These are phyloP conservation scores for Fusarium tricinctum DNA, from an alignment of 2,329 filamentous ascomycete species.

Conservation along the genomic window DNA sequence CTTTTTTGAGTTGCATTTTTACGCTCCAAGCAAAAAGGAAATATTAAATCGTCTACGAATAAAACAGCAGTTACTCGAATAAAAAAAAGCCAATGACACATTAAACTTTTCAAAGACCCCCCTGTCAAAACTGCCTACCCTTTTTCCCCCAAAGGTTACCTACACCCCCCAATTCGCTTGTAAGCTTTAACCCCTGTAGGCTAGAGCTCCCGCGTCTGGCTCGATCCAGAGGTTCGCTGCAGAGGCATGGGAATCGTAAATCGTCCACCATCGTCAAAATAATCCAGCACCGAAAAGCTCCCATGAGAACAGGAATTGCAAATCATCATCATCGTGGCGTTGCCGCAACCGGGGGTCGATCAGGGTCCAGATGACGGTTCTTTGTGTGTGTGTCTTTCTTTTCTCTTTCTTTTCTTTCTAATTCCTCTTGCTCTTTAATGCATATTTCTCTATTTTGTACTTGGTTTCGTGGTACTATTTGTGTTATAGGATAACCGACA, in stretches of 20 bases:
- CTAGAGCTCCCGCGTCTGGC: constrained; percentile 44
- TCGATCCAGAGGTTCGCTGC: constrained; percentile 47
- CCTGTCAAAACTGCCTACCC: neutral
- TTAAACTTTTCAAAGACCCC: constrained; percentile 13
- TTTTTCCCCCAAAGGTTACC: neutral
- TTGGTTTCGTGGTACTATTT: constrained; percentile 6
- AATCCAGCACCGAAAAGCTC: constrained; percentile 1
- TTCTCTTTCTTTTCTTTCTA: neutral
- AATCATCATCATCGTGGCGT: constrained; percentile 18
- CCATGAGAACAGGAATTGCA: neutral
- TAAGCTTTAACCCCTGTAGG: constrained; percentile 36
- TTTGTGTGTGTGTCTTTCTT: neutral
- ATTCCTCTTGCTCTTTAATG: neutral
- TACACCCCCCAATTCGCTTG: constrained; percentile 7
- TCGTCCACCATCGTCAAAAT: constrained; percentile 36
- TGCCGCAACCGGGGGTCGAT: constrained; percentile 19
- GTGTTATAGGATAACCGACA: no score
- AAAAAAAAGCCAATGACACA: neutral
- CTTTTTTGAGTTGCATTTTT: constrained; percentile 17
- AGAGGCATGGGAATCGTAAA: constrained; percentile 47
- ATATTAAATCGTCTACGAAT: neutral
- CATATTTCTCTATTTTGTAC: neutral
- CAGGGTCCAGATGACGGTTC: constrained; percentile 22
- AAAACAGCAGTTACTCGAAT: neutral
- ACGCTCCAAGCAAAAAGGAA: neutral